Evolutionary conservation across 805 yeast species (phyloP).

Genomic region (Saccharomycopsis fibuligera): DNA sequence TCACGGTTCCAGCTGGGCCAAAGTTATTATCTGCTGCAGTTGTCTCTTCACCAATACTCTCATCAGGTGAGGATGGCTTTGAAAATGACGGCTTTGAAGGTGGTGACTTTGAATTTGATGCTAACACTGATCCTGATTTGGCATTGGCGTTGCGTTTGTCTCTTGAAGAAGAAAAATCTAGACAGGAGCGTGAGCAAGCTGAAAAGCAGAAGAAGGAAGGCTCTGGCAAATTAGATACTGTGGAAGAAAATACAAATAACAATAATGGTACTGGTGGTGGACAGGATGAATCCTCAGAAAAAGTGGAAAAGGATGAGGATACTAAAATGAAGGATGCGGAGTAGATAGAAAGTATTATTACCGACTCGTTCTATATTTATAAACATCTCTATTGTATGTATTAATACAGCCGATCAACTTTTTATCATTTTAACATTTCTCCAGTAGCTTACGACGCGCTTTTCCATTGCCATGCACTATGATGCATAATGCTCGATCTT

Average conservation of each 20-base stretch:
- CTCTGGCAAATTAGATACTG: constrained; percentile 25
- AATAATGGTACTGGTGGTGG: no score
- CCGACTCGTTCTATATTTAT: no score
- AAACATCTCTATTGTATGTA: no score
- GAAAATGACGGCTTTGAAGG: constrained; percentile 39
- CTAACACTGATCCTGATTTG: constrained; percentile 92
- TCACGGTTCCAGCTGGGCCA: constrained; percentile 86
- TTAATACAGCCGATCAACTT: no score
- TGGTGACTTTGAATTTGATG: constrained; percentile 67
- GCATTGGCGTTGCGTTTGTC: constrained; percentile 94
- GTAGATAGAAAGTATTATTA: no score
- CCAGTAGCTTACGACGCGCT: no score
- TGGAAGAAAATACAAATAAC: constrained; percentile 23
- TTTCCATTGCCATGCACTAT: no score
- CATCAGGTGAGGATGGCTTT: constrained; percentile 37
- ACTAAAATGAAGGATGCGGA: constrained; percentile 8
- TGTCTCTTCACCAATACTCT: constrained; percentile 67
- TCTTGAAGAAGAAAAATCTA: constrained; percentile 86
- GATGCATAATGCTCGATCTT: no score
- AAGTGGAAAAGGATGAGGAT: constrained; percentile 1
- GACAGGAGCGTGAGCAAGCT: constrained; percentile 64
- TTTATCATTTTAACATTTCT: no score
- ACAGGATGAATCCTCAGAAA: constrained; percentile 23
- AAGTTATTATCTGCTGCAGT: constrained; percentile 76
- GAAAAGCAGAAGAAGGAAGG: constrained; percentile 16